Evolutionary conservation across 2,329 filamentous ascomycete genomes (phyloP), one percentile per base, ranked within the genome.

Genomic region (Rhinocladiella mackenziei): DNA sequence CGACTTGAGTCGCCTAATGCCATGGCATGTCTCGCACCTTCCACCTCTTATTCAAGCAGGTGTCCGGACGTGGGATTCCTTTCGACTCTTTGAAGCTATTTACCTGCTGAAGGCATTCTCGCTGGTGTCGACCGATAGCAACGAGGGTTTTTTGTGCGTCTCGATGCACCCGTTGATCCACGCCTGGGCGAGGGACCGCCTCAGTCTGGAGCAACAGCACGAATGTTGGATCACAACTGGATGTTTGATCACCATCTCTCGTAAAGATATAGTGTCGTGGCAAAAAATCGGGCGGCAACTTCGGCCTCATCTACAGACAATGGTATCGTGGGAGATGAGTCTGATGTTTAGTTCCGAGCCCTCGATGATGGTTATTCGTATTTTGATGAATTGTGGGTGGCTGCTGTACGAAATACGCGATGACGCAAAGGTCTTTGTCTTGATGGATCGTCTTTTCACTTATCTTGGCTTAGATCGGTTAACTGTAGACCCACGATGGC

Each of bases 31-130:
- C 7, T 48, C 34, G 15, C 34, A 31, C 13, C 47, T 60, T 14
- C 55, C 52, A 10, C 29, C 35, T 4, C 39, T 58, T 10, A 42
- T 58, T 34, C 43, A 44, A 13, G 20, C 19, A 15, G 45, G 56
- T 18, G 38, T 33, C 1, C 49, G 60, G 7, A 43, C 54, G 39
- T 64, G 59, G 59, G 59, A 64, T 17, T 32, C 48, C 26, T 56
- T 54, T 38, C 59, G 57, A 44, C 45, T 59, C 19, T 55, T 46
- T 1, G 48, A 61, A 42, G 61, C 62, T 11, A 50, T 49, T 22
- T 43, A 47, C 50, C 23, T 56, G 10, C 59, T 66, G 31, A 51
- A 35, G 10, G 60, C 59, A 17, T 58, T 63, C 41, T 61, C 58
- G 4, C 48, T 65, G 13, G 50, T 62, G 7, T 46, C 46, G 25